phyloP scores from a whole-genome alignment of 148 eudicot species.

The Fallopia convolvulus region DNA sequence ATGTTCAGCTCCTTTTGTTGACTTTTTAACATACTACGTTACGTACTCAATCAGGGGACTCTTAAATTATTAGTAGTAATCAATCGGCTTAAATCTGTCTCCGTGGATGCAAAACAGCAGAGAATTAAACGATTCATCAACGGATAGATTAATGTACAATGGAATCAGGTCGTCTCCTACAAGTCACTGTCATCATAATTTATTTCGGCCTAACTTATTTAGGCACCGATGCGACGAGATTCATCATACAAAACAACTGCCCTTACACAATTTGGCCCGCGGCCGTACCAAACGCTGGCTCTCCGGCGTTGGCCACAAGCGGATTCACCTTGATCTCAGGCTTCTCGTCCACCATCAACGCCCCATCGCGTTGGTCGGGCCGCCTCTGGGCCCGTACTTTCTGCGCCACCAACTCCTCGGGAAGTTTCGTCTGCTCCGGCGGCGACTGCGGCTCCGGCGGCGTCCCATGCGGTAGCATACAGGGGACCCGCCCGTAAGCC shows the following conservation, averaged over 20 bases:
- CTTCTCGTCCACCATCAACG: conserved; percentile 15
- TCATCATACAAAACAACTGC: conserved; percentile 37
- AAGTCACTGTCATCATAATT: not conserved
- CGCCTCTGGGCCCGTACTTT: conserved; percentile 17
- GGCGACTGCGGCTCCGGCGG: conserved; percentile 11
- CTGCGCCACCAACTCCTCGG: not conserved
- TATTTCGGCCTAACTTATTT: not conserved
- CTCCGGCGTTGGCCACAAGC: conserved; percentile 17
- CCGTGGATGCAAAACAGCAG: not conserved
- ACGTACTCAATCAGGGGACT: no score
- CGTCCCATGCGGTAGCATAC: not conserved
- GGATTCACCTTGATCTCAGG: conserved; percentile 26
- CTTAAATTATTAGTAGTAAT: no score
- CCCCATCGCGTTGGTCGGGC: conserved; percentile 38
- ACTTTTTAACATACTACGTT: no score
- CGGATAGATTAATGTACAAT: no score
- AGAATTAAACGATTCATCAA: no score
- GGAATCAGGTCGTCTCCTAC: not conserved
- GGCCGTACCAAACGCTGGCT: conserved; percentile 20
- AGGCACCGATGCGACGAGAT: not conserved
- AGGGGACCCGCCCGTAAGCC: not conserved
- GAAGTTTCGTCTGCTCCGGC: not conserved
- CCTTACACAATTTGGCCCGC: conserved; percentile 50
- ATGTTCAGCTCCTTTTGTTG: no score
- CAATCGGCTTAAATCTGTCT: not conserved